Base-by-base conservation (phyloP, 129 eudicot genomes). In the Escallonia rubra region DNA sequence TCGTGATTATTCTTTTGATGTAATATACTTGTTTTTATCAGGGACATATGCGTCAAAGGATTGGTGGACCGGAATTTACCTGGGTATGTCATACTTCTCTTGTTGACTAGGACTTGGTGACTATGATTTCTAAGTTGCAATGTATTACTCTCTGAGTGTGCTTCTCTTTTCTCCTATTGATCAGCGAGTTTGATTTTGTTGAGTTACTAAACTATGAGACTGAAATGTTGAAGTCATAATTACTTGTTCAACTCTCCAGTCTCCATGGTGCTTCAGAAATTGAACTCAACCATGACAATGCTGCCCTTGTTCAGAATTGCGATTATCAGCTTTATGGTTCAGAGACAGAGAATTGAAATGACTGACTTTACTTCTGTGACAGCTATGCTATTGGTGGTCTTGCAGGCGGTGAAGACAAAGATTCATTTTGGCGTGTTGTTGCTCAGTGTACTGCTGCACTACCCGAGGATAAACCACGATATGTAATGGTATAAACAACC, bases 311-410 rank as follows among this genome's bases (percentile, higher is more conserved):
- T 56, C 49, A 12, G 10, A 2, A 23, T 45, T 23, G 34, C 34
- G 0, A 7, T 12, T 40, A 55, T 47, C 10, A 1, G 16, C 51
- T 10, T 51, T 42, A 49, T 41, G 65, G 39, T 72, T 71, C 38
- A 38, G 50, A 66, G 63, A 47, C 73, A 55, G 49, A 34, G 53
- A 61, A 65, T 39, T 61, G 53, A 55, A 43, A 73, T 77, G 53
- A 68, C 69, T 48, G 38, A 67, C 51, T 83, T 67, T 77, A 62
- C 68, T 69, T 75, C 71, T 85, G 80, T 69, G 72, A 74, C 91
- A 92, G 98, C 78, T 92, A 92, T 76, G 98, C 98, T 52, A 92
- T 92, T 65, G 98, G 98, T 76, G 98, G 98, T 64, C 98, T 92
- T 75, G 85, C 97, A 59, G 97, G 97, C 59, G 97, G 97, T 71